Conservation (phyloP, 257 asterid genomes). For the Eustoma russellianum region DNA sequence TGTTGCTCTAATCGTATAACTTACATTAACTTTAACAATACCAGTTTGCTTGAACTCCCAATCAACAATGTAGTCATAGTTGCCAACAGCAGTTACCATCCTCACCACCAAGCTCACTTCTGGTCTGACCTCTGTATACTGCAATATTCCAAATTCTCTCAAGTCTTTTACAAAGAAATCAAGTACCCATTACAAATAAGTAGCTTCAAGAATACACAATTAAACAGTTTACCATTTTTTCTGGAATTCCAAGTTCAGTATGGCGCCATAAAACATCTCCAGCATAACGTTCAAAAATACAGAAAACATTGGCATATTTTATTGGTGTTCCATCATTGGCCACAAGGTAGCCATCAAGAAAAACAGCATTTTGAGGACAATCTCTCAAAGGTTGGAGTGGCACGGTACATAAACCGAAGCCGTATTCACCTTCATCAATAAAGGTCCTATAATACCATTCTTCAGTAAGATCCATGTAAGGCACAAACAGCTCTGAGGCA, state of each 20-base stretch:
- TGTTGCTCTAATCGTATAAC: not conserved
- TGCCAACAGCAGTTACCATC: conserved; percentile 60
- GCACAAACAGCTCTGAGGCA: conserved; percentile 62
- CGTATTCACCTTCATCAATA: conserved; percentile 62
- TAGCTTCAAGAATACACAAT: not conserved
- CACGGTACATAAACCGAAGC: conserved; percentile 39
- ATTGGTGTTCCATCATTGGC: conserved; percentile 40
- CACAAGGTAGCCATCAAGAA: conserved; percentile 42
- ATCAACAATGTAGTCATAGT: conserved; percentile 67
- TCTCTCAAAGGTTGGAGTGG: conserved; percentile 51
- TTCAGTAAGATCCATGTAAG: conserved; percentile 66
- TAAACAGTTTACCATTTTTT: conserved; percentile 19
- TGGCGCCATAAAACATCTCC: conserved; percentile 76
- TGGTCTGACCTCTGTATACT: conserved; percentile 26
- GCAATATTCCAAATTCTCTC: too few species aligned
- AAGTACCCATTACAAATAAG: not conserved
- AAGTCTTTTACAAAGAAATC: too few species aligned
- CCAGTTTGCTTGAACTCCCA: conserved; percentile 74
- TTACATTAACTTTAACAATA: conserved; percentile 15
- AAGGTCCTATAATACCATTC: conserved; percentile 62
- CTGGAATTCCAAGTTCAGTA: conserved; percentile 41
- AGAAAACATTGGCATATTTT: conserved; percentile 25
- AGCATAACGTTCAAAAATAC: conserved; percentile 48
- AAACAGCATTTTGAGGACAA: conserved; percentile 51
- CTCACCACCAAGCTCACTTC: conserved; percentile 59